Evolutionary conservation across 2,329 filamentous ascomycete genomes (phyloP).

Genomic region (Aspergillus luchuensis): DNA sequence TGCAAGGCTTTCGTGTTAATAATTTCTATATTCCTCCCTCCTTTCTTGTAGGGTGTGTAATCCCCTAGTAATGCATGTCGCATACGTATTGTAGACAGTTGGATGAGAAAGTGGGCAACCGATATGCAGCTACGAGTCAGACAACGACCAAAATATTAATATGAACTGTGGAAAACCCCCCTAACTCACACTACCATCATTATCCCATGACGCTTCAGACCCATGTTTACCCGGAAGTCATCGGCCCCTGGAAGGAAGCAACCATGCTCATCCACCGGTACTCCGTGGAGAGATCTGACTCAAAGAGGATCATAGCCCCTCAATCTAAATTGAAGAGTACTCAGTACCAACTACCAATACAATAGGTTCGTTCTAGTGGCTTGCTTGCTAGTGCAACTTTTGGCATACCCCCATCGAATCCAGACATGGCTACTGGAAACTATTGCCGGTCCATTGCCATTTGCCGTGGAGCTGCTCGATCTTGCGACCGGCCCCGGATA

Average conservation of each 20-base stretch:
- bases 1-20: neutral
- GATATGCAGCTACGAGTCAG: conserved; percentile 4
- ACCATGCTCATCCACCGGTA: conserved; percentile 6
- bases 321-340: conserved; percentile 1
- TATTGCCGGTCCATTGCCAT: neutral
- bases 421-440: conserved; percentile 1
- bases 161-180: neutral
- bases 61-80: conserved; percentile 9
- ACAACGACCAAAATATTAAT: neutral
- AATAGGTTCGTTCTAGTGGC: neutral
- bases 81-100: neutral
- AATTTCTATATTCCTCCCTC: too few relatives aligned
- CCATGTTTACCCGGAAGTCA: neutral
- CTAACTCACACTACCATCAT: neutral
- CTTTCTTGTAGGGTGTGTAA: neutral
- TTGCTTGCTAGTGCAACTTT: conserved; percentile 6
- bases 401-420: conserved; percentile 2
- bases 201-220: neutral
- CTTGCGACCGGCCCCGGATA: neutral
- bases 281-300: conserved; percentile 2
- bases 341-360: neutral
- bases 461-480: neutral
- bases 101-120: neutral
- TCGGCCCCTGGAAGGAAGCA: conserved; percentile 10
- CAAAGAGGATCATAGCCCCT: neutral